Evolutionary conservation across 2,329 filamentous ascomycete species (phyloP), one percentile per base, ranked within the genome.

Genomic region (Ophiocordyceps camponoti-saundersi): DNA sequence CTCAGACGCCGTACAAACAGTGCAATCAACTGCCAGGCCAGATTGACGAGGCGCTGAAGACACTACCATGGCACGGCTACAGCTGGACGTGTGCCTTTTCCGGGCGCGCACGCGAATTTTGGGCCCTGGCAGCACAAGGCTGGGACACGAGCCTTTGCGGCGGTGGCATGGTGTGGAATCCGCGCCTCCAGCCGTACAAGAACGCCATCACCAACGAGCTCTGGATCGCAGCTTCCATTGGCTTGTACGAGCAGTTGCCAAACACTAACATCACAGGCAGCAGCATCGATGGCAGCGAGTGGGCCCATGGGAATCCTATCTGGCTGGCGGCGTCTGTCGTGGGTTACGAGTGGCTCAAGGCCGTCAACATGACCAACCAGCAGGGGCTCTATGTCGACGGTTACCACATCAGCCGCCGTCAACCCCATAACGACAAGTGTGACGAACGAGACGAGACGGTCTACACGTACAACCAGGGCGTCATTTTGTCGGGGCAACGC

Each of bases 121-220:
- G 89, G 73, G 82, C 89, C 29, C 66, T 94, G 36, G 84, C 85
- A 6, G 73, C 77, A 6, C 67, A 72, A 12, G 87, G 90, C 6
- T 96, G 89, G 87, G 84, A 93, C 57, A 82, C 76, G 21, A 71
- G 70, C 22, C 72, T 94, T 6, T 96, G 90, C 56, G 75, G 75
- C 5, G 90, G 90, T 21, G 90, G 90, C 42, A 93, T 96, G 84
- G 75, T 79, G 15, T 96, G 90, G 90, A 93, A 85, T 53, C 86
- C 86, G 3, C 75, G 77, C 34, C 66, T 90, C 26, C 63, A 72
- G 39, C 87, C 88, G 0, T 96, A 95, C 68, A 96, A 95, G 60
- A 96, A 96, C 57, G 87, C 90, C 51, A 93, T 96, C 55, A 96
- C 90, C 29, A 95, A 95, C 57, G 79, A 95, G 59, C 74, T 95